These are phyloP conservation scores for Nidularia pulvinata DNA, from an alignment of 768 basidiomycete genomes.

Conservation along the genomic window DNA sequence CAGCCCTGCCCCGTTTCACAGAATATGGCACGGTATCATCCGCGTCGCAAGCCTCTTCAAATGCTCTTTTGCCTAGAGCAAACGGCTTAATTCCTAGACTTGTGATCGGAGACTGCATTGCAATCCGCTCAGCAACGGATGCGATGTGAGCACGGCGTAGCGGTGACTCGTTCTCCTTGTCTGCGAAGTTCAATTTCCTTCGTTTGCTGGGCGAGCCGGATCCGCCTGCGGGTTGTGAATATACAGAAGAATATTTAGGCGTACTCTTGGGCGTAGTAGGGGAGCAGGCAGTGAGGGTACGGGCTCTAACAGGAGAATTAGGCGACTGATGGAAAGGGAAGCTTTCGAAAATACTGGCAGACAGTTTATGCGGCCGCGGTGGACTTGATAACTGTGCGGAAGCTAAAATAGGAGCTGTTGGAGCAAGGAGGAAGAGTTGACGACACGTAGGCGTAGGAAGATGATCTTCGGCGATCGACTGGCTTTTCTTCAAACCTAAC, in stretches of 20 bases:
- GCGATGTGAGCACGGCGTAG: conserved; percentile 13
- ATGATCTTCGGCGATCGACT: neutral
- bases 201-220: conserved; percentile 8
- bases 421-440: neutral
- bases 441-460: neutral
- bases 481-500: too few relatives aligned
- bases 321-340: conserved; percentile 21
- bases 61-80: conserved; percentile 43
- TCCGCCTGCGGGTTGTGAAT: neutral
- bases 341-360: conserved; percentile 4
- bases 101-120: conserved; percentile 25
- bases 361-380: conserved; percentile 21
- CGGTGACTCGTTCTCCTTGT: conserved; percentile 69
- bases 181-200: conserved; percentile 24
- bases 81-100: conserved; percentile 4
- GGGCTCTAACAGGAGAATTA: conserved; percentile 14
- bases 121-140: conserved; percentile 46
- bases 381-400: conserved; percentile 3
- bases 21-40: conserved; percentile 18
- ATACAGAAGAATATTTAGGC: neutral
- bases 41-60: conserved; percentile 29
- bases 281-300: neutral
- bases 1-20: conserved; percentile 12
- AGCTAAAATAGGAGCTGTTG: neutral
- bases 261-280: neutral